A percentile compares a stretch with the other conserved stretches of the same genome.
These are phyloP conservation scores for Cercospora berteroae DNA, from an alignment of 2,329 filamentous ascomycete species.

Conservation along the genomic window DNA sequence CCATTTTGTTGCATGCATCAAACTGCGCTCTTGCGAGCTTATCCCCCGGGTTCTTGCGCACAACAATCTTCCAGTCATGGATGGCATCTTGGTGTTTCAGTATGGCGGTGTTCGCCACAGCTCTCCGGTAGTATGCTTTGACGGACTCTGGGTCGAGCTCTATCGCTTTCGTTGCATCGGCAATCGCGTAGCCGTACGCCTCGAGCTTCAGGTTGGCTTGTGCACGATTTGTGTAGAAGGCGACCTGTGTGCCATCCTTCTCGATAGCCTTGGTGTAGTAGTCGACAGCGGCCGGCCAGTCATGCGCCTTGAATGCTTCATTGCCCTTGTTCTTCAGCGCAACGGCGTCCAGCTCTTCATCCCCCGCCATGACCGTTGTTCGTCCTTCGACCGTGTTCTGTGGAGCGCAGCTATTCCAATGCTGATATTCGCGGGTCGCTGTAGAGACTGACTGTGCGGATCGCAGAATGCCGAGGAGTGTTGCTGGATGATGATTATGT, in stretches of 20 bases:
- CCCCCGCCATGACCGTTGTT: constrained; percentile 30
- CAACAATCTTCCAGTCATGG: constrained; percentile 86
- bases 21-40: constrained; percentile 89
- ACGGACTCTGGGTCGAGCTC: constrained; percentile 83
- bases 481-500: neutral
- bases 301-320: constrained; percentile 81
- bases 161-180: constrained; percentile 86
- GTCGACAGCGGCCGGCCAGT: constrained; percentile 79
- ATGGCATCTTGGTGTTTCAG: constrained; percentile 83
- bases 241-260: constrained; percentile 57
- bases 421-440: neutral
- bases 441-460: constrained; percentile 11
- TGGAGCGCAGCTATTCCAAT: neutral
- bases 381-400: neutral
- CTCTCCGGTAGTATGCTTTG: constrained; percentile 95
- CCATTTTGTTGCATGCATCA: constrained; percentile 90
- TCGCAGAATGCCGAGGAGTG: neutral
- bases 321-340: constrained; percentile 93
- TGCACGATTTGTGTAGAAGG: constrained; percentile 91
- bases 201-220: constrained; percentile 97
- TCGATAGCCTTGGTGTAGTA: constrained; percentile 66
- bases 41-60: constrained; percentile 81
- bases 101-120: constrained; percentile 87
- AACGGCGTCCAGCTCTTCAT: constrained; percentile 58
- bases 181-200: constrained; percentile 87